Evolutionary conservation across 129 eudicot species (phyloP), one percentile per base, ranked within the genome.

Genomic region (Apium graveolens): DNA sequence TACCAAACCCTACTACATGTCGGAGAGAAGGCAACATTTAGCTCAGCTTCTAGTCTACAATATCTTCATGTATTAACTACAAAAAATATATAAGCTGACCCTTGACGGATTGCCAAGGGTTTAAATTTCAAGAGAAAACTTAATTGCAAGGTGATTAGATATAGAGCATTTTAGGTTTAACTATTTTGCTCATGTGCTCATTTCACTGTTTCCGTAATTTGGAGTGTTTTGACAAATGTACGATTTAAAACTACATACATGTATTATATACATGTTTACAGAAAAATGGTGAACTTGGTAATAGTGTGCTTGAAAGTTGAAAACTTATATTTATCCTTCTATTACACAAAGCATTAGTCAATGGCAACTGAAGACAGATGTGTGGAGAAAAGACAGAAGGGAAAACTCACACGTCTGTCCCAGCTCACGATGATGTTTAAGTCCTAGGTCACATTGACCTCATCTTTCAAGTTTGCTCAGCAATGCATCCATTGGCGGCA

Each of bases 381-480:
- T 10, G 16, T 11, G 35, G 39, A 70, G 17, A 21, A 35, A 41
- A 8, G 53, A 38, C 31, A 37, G 44, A 16, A 70, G 10, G 68
- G 29, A 11, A 26, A 29, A 5, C 24, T 32, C 34, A 26, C 73
- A 26, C 9, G 41, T 26, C 13, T 3, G 51, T 72, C 31, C 43
- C 32, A 11, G 9, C 32, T 21, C 44, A 39, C 1, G 51, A 10
- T 44, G 16, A 73, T 9, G 39, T 46, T 46, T 66, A n/a, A 62
- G 32, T 72, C 13, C 17, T 34, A 31, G 29, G 55, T 45, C 76
- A 55, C 11, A 53, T 82, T 35, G 21, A 72, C 76, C 78, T 79
- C 82, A 96, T 86, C 96, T 90, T 89, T 96, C 99, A 21, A 96
- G 95, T 84, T 96, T 89, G 97, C 99, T 90, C 51, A 92, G 82